Evolutionary conservation across 2,329 filamentous ascomycete species (phyloP).

Genomic region (Phialemonium atrogriseum): DNA sequence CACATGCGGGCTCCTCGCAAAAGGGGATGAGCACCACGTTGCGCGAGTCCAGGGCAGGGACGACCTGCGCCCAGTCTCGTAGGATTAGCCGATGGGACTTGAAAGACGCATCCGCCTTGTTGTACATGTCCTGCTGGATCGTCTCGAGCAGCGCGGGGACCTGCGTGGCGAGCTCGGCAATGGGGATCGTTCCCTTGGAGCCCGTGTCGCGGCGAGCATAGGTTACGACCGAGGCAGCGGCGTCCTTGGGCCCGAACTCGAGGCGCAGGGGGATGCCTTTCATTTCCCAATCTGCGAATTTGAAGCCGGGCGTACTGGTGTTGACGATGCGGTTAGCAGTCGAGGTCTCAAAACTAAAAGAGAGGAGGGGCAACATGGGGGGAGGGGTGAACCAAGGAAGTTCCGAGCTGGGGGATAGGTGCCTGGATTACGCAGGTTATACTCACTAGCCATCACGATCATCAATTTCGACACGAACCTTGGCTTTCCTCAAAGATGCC

Average conservation of each 20-base stretch:
- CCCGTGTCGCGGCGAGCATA: slow-evolving; percentile 81
- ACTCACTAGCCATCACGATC: slow-evolving; percentile 68
- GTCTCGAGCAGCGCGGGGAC: slow-evolving; percentile 78
- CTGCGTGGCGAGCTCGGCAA: slow-evolving; percentile 63
- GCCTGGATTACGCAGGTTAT: not conserved
- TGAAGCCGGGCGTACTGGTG: slow-evolving; percentile 73
- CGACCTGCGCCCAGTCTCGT: slow-evolving; percentile 83
- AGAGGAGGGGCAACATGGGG: no score
- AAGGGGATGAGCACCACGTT: slow-evolving; percentile 89
- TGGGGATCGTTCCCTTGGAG: slow-evolving; percentile 72
- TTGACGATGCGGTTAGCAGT: no score
- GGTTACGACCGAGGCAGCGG: slow-evolving; percentile 74
- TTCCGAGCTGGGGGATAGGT: no score
- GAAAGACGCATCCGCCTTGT: slow-evolving; percentile 70
- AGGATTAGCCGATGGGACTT: slow-evolving; percentile 71
- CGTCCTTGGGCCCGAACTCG: slow-evolving; percentile 93
- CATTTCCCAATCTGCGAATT: slow-evolving; percentile 98
- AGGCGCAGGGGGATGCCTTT: slow-evolving; percentile 90
- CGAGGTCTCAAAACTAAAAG: no score
- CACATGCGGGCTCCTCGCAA: slow-evolving; percentile 74
- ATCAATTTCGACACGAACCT: slow-evolving; percentile 74
- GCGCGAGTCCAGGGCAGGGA: slow-evolving; percentile 82
- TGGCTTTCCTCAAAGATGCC: slow-evolving; percentile 59
- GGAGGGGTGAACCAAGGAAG: no score
- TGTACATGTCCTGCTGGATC: slow-evolving; percentile 78